Base-by-base conservation (phyloP, 768 basidiomycete species). In the Symmetrospora coprosmae region DNA sequence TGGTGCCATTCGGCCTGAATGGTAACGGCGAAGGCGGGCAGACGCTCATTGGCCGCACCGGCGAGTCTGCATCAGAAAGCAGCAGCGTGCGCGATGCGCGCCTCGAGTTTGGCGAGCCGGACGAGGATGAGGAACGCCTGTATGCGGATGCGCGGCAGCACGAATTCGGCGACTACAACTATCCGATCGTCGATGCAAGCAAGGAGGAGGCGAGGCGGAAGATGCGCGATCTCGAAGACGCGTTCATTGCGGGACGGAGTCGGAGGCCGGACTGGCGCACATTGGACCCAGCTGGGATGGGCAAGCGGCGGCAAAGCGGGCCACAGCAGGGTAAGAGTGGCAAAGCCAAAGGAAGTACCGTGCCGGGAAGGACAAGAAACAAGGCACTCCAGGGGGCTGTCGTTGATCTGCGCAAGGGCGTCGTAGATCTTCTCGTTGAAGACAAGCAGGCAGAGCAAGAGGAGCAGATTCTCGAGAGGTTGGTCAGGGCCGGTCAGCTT, bases 371-470 rank as follows among this genome's bases (percentile, higher is more conserved):
- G 30, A 63, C 8, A 59, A 52, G 45, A 62, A 50, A 59, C n/a
- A n/a, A n/a, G n/a, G n/a, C n/a, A n/a, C n/a, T n/a, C n/a, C n/a
- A n/a, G n/a, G n/a, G n/a, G n/a, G n/a, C n/a, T n/a, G n/a, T n/a
- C 17, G 60, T 65, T 8, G 50, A 65, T 8, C 56, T 75, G 31
- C 76, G 74, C 4, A 63, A 70, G 0, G 76, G 96, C 64, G 90
- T 91, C 1, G 83, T 96, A 1, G 92, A 99, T 68, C 76, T 99
- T 17, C 79, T 96, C 4, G 81, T 91, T 0, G 85, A 86, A 67
- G 84, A 83, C 67, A 63, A 70, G 7, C 69, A 75, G 7, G 81
- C 81, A 2, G 79, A 77, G 30, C 76, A 80, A 62, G 69, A 66
- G 58, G 79, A 79, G 28, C 74, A 76, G 66, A 71, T 73, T 27